Percentiles rank a stretch among this genome's conserved stretches.
These are phyloP conservation scores for Saposhnikovia divaricata DNA, from an alignment of 129 eudicot genomes.

Conservation along the genomic window DNA sequence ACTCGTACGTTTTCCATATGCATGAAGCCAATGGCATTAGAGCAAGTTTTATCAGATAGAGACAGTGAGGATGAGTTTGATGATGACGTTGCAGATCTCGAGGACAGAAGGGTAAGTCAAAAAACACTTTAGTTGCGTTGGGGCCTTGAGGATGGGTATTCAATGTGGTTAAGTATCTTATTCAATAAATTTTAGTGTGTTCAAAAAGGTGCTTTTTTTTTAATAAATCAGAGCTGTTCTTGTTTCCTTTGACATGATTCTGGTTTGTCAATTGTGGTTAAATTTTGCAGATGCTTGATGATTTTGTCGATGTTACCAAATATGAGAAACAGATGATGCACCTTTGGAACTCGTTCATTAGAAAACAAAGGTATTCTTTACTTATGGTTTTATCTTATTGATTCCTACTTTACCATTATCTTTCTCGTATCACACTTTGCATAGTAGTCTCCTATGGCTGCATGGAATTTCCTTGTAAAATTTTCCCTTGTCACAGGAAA, in stretches of 20 bases:
- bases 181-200: neutral
- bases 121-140: neutral
- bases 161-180: neutral
- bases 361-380: conserved; percentile 65
- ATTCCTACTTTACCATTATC: neutral
- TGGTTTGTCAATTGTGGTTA: neutral
- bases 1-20: conserved; percentile 2
- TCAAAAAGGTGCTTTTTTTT: neutral
- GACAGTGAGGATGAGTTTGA: conserved; percentile 99
- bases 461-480: neutral
- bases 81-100: conserved; percentile 94
- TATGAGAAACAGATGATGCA: conserved; percentile 92
- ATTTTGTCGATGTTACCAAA: conserved; percentile 78
- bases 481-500: neutral
- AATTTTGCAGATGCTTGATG: conserved; percentile 86
- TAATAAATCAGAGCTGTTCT: neutral
- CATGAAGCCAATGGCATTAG: conserved; percentile 82
- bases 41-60: conserved; percentile 81
- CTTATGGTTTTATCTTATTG: neutral
- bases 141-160: neutral
- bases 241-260: neutral
- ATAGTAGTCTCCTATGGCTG: neutral
- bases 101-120: conserved; percentile 77
- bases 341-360: conserved; percentile 92
- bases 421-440: neutral